These are phyloP conservation scores for Scytalidium sp. DNA, from an alignment of 2,329 filamentous ascomycete species.

Conservation along the genomic window DNA sequence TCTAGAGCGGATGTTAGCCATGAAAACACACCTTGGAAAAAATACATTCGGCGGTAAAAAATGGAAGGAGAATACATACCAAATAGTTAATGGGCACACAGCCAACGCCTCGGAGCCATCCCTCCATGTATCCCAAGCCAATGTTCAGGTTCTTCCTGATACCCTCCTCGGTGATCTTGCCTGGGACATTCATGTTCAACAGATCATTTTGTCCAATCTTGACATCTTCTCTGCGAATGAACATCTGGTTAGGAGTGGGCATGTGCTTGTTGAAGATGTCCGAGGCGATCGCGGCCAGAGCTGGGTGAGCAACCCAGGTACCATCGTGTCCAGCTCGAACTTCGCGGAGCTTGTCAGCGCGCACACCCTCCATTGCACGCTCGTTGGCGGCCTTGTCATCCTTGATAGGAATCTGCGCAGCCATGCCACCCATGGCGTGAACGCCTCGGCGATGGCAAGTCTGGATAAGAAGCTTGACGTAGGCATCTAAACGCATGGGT, in stretches of 20 bases:
- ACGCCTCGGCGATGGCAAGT: conserved; percentile 95
- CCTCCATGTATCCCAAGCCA: conserved; percentile 97
- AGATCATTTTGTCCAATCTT: conserved; percentile 83
- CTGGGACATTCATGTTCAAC: conserved; percentile 97
- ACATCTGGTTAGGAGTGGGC: conserved; percentile 97
- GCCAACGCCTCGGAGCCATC: conserved; percentile 90
- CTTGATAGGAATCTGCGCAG: conserved; percentile 98
- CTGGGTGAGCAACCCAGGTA: conserved; percentile 97
- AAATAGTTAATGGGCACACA: conserved; percentile 97
- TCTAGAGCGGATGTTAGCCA: conserved; percentile 35
- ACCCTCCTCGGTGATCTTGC: conserved; percentile 85
- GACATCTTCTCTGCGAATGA: conserved; percentile 86
- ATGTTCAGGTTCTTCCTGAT: conserved; percentile 98
- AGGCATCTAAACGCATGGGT: conserved; percentile 56
- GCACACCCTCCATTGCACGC: conserved; percentile 87
- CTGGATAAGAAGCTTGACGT: conserved; percentile 96
- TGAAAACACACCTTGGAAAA: too few relatives aligned
- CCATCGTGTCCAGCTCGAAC: conserved; percentile 92
- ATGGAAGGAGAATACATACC: background rate
- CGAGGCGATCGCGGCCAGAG: conserved; percentile 80
- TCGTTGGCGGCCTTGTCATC: conserved; percentile 89
- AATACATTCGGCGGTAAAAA: background rate
- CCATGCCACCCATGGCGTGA: conserved; percentile 99
- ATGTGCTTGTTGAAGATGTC: conserved; percentile 98
- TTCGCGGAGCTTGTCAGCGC: conserved; percentile 94